A percentile compares a stretch with the other conserved stretches of the same genome.
Conservation (phyloP, 2,329 filamentous ascomycete genomes). For the Curvularia verruculosa region DNA sequence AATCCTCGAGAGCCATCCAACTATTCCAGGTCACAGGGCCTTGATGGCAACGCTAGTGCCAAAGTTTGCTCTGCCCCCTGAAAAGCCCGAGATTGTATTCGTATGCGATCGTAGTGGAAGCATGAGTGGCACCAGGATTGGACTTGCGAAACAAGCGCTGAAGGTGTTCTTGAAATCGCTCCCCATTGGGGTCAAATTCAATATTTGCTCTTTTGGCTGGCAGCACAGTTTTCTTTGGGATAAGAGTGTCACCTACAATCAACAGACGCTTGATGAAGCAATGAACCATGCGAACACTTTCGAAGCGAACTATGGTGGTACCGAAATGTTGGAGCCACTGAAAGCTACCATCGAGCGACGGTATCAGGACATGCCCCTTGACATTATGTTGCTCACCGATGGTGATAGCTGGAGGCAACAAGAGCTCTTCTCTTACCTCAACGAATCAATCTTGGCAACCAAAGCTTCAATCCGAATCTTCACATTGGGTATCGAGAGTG, state of each 20-base stretch:
- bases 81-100: slow-evolving; percentile 70
- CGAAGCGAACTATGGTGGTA: slow-evolving; percentile 59
- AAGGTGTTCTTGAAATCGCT: slow-evolving; percentile 70
- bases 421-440: slow-evolving; percentile 56
- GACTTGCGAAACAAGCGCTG: slow-evolving; percentile 61
- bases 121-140: slow-evolving; percentile 61
- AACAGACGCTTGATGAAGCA: slow-evolving; percentile 54
- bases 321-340: slow-evolving; percentile 58
- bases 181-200: slow-evolving; percentile 69
- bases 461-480: slow-evolving; percentile 61
- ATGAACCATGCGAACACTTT: slow-evolving; percentile 53
- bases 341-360: slow-evolving; percentile 55
- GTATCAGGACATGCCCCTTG: slow-evolving; percentile 55
- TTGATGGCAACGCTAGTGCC: slow-evolving; percentile 75
- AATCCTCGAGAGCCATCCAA: slow-evolving; percentile 69
- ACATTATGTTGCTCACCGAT: slow-evolving; percentile 64
- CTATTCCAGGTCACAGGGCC: slow-evolving; percentile 65
- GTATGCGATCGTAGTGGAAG: slow-evolving; percentile 74
- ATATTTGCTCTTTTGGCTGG: slow-evolving; percentile 71
- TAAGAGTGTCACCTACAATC: slow-evolving; percentile 55
- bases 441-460: slow-evolving; percentile 50
- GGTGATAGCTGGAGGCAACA: slow-evolving; percentile 61
- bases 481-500: slow-evolving; percentile 61
- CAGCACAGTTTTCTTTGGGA: slow-evolving; percentile 55
- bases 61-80: slow-evolving; percentile 66